Conservation (phyloP, 371 early-diverging fungal genomes). For the Massospora cicadina region DNA sequence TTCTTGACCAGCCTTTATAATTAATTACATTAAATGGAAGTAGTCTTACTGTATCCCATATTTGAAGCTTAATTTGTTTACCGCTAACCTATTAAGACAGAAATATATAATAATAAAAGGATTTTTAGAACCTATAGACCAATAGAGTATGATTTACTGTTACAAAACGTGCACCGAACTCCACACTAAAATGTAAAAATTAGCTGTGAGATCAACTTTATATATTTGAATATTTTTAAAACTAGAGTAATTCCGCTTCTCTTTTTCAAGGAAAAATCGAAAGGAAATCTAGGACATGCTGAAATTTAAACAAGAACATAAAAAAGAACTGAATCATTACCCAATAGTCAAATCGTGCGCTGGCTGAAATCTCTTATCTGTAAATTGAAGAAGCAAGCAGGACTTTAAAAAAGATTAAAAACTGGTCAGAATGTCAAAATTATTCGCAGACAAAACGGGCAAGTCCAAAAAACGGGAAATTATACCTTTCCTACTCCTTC, state of each 20-base stretch:
- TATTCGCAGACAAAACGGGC: constrained; percentile 59
- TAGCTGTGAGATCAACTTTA: no score
- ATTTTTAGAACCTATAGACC: neutral
- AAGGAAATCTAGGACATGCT: no score
- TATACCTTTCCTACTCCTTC: constrained; percentile 57
- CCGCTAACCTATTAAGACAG: constrained; percentile 29
- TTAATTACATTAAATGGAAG: constrained; percentile 2
- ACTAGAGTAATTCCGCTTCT: no score
- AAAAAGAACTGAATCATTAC: constrained; percentile 17
- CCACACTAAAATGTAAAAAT: constrained; percentile 29
- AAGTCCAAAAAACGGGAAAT: constrained; percentile 29
- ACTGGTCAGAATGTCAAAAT: constrained; percentile 60
- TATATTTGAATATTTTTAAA: no score
- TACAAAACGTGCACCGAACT: constrained; percentile 65
- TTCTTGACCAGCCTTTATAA: constrained; percentile 72
- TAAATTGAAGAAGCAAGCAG: constrained; percentile 61
- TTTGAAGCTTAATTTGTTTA: constrained; percentile 84
- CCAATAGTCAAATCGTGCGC: constrained; percentile 78
- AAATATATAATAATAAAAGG: neutral
- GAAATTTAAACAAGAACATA: no score
- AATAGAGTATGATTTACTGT: constrained; percentile 15
- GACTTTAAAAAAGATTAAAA: constrained; percentile 26
- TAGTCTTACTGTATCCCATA: constrained; percentile 94
- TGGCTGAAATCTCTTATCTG: constrained; percentile 62
- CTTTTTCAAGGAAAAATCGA: no score